Evolutionary conservation across 345 rosid species (phyloP).

Genomic region (Arabidopsis arenosa): DNA sequence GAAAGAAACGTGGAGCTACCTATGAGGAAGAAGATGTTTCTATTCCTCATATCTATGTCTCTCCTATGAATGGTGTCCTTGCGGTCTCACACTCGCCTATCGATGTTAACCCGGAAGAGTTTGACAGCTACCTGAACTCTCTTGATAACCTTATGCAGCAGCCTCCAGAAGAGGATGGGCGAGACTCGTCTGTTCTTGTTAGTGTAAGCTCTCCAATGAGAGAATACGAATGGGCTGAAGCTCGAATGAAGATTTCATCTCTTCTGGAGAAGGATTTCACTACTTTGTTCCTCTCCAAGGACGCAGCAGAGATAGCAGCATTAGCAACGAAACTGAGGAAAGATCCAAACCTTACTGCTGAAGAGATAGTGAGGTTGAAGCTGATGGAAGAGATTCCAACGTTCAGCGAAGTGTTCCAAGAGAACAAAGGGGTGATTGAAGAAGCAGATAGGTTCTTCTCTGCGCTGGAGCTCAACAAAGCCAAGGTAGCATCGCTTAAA

Average conservation of each 20-base stretch:
- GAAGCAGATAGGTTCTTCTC: constrained; percentile 56
- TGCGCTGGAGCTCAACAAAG: constrained; percentile 58
- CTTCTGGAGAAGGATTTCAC: constrained; percentile 61
- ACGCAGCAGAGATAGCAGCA: constrained; percentile 52
- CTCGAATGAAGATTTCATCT: constrained; percentile 59
- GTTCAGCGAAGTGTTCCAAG: constrained; percentile 59
- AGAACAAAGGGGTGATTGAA: constrained; percentile 57
- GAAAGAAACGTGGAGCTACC: constrained; percentile 33
- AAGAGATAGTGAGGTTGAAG: constrained; percentile 69
- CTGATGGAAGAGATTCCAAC: constrained; percentile 69
- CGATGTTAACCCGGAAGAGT: constrained; percentile 58
- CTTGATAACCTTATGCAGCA: constrained; percentile 65
- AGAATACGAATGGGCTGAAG: constrained; percentile 63
- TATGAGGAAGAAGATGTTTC: constrained; percentile 43
- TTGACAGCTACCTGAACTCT: constrained; percentile 69
- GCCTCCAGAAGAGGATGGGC: constrained; percentile 45
- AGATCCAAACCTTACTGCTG: constrained; percentile 63
- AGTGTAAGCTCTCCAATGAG: constrained; percentile 36
- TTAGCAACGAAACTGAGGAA: constrained; percentile 62
- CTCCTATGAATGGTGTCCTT: constrained; percentile 46
- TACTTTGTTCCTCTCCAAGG: constrained; percentile 53
- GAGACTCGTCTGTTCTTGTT: constrained; percentile 29
- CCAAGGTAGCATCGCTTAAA: constrained; percentile 60
- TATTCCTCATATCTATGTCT: constrained; percentile 46
- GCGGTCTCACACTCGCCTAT: constrained; percentile 35